phyloP scores from a whole-genome alignment of 257 asterid species.

The Plantago ovata region DNA sequence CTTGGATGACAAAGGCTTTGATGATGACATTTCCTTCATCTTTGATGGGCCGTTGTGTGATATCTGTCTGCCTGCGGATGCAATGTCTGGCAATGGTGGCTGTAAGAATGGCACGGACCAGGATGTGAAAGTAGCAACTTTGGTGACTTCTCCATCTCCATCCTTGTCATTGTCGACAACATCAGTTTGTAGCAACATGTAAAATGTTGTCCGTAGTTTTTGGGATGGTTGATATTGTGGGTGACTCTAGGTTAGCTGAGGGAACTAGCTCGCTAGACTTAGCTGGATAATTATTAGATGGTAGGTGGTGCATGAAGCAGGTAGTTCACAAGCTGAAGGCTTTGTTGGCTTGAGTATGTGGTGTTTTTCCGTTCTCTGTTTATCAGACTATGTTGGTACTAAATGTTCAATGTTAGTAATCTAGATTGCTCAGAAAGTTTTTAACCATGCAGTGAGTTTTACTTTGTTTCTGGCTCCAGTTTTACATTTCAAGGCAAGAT shows the following conservation, averaged over 20 bases:
- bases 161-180: constrained; percentile 29
- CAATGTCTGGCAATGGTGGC: constrained; percentile 18
- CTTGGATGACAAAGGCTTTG: constrained; percentile 43
- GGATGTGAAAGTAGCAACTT: constrained; percentile 27
- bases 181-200: constrained; percentile 27
- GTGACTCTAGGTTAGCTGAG: too few relatives aligned
- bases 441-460: constrained; percentile 5
- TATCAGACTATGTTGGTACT: constrained; percentile 1
- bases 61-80: constrained; percentile 30
- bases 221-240: too few relatives aligned
- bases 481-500: too few relatives aligned
- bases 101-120: constrained; percentile 16
- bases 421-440: constrained; percentile 4
- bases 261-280: background rate
- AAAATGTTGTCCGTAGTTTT: background rate
- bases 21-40: constrained; percentile 49
- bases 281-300: constrained; percentile 3
- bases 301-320: constrained; percentile 3
- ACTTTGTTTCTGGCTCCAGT: background rate
- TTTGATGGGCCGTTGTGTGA: constrained; percentile 38
- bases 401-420: background rate
- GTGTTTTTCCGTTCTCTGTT: background rate
- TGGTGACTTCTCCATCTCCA: constrained; percentile 28
- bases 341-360: background rate
- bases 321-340: background rate